Conservation (phyloP, 2,329 filamentous ascomycete species). For the Trichoderma guizhouense region DNA sequence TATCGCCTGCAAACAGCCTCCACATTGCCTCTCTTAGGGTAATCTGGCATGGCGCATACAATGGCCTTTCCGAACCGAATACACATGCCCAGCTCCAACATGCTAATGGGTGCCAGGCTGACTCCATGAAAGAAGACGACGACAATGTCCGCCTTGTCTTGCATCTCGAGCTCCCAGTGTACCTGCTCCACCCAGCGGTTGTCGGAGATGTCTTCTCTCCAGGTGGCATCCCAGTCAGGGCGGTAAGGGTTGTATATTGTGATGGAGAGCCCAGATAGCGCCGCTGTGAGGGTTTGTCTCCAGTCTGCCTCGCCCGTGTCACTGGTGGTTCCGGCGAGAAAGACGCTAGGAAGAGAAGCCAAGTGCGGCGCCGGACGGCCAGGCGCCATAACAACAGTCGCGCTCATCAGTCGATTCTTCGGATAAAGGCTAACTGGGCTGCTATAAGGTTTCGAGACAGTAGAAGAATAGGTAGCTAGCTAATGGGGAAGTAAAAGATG, state of each 20-base stretch:
- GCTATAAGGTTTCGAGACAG: not conserved
- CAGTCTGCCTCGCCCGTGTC: constrained; percentile 43
- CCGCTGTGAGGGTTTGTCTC: constrained; percentile 44
- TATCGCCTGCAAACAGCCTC: constrained; percentile 52
- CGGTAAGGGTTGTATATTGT: constrained; percentile 58
- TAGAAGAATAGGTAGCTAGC: not conserved
- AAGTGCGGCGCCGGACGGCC: constrained; percentile 13
- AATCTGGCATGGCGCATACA: constrained; percentile 51
- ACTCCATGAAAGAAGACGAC: constrained; percentile 54
- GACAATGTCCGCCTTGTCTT: constrained; percentile 51
- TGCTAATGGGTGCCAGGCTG: constrained; percentile 53
- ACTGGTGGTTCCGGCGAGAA: constrained; percentile 58
- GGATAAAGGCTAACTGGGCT: not conserved
- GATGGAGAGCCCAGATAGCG: constrained; percentile 44
- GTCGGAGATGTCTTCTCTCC: constrained; percentile 48
- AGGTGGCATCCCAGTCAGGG: constrained; percentile 52
- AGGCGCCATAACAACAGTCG: constrained; percentile 30
- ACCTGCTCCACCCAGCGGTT: constrained; percentile 51
- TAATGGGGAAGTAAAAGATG: not conserved
- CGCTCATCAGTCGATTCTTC: not conserved
- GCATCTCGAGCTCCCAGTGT: constrained; percentile 59
- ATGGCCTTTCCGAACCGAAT: constrained; percentile 44
- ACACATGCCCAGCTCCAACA: constrained; percentile 59
- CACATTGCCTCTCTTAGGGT: constrained; percentile 60
- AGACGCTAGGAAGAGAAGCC: constrained; percentile 39